Conservation (phyloP, 192 early-diverging fungal species). For the Podochytrium sp. region DNA sequence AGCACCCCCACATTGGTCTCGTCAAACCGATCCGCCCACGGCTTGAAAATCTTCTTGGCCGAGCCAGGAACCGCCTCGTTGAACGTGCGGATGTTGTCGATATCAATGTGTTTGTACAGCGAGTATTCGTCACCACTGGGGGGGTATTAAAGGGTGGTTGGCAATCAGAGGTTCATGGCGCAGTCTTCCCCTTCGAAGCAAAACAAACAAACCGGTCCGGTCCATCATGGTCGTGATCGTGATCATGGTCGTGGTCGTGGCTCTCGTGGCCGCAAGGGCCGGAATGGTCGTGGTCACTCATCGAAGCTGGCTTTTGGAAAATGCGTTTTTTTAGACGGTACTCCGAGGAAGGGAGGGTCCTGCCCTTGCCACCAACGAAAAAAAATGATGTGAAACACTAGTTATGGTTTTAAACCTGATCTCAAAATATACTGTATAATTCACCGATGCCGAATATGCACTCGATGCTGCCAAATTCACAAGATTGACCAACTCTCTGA, state of each 20-base stretch:
- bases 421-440: too few relatives aligned
- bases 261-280: neutral
- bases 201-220: slow-evolving; percentile 28
- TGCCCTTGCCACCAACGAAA: too few relatives aligned
- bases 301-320: too few relatives aligned
- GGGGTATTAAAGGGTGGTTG: neutral
- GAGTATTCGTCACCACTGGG: slow-evolving; percentile 46
- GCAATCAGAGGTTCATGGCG: neutral
- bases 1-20: slow-evolving; percentile 54
- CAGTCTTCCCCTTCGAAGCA: neutral
- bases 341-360: too few relatives aligned
- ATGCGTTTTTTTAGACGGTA: too few relatives aligned
- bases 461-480: too few relatives aligned
- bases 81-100: slow-evolving; percentile 76
- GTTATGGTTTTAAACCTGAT: too few relatives aligned
- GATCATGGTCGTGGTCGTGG: slow-evolving; percentile 57
- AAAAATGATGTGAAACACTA: too few relatives aligned
- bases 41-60: slow-evolving; percentile 79
- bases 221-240: slow-evolving; percentile 71
- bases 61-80: slow-evolving; percentile 74
- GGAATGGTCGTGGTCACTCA: neutral
- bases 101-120: slow-evolving; percentile 78
- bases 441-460: too few relatives aligned
- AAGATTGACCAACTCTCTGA: too few relatives aligned
- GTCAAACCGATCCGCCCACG: slow-evolving; percentile 82